Conservation (phyloP, 192 early-diverging fungal genomes). For the Coemansia sp. region DNA sequence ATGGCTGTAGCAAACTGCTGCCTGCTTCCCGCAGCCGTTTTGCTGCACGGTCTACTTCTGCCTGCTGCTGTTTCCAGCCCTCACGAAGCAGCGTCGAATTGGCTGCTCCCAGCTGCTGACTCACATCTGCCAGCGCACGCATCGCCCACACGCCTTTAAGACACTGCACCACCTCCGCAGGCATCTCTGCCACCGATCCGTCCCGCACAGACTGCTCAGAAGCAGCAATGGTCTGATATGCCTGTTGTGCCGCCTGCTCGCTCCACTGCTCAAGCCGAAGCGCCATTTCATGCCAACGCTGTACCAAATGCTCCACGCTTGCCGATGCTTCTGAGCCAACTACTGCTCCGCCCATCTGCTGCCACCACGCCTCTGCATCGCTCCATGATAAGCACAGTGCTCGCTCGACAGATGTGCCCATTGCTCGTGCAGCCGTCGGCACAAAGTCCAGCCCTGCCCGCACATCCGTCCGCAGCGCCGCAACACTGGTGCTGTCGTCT, state of each 20-base stretch:
- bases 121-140: slow-evolving; percentile 13
- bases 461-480: slow-evolving; percentile 10
- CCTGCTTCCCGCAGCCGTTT: slow-evolving; percentile 7
- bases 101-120: not conserved
- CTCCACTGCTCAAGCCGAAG: slow-evolving; percentile 29
- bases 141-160: slow-evolving; percentile 37
- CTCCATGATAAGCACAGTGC: slow-evolving; percentile 24
- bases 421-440: slow-evolving; percentile 12
- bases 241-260: not conserved
- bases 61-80: slow-evolving; percentile 22
- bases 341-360: slow-evolving; percentile 32
- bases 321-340: slow-evolving; percentile 21
- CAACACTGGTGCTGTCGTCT: not conserved
- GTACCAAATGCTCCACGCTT: slow-evolving; percentile 18
- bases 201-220: not conserved
- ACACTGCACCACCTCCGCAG: slow-evolving; percentile 12
- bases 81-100: slow-evolving; percentile 18
- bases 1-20: slow-evolving; percentile 22
- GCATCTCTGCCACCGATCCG: not conserved
- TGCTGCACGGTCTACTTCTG: not conserved
- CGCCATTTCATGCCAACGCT: slow-evolving; percentile 16
- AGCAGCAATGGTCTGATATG: not conserved
- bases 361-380: slow-evolving; percentile 44
- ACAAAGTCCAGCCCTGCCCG: slow-evolving; percentile 14
- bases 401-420: slow-evolving; percentile 9